A percentile compares a stretch with the other conserved stretches of the same genome.
Conservation (phyloP, 2,329 filamentous ascomycete species). For the Cladosporium sphaerospermum region DNA sequence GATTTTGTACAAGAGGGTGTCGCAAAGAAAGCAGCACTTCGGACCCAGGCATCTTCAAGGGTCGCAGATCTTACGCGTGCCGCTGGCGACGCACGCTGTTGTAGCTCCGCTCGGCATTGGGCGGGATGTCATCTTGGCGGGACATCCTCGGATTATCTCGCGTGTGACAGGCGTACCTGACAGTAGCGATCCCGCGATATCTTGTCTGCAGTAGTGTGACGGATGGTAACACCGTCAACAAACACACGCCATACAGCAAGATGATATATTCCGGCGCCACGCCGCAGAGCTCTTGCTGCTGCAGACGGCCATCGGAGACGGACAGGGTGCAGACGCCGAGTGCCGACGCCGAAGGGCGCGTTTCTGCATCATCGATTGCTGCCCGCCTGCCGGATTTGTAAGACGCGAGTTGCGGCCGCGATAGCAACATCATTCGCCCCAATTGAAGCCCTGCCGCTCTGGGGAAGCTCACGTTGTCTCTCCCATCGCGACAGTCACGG, state of each 20-base stretch:
- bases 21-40: too few species aligned
- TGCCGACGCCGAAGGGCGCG: too few species aligned
- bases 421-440: slow-evolving; percentile 3
- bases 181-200: too few species aligned
- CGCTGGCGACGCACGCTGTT: background rate
- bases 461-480: background rate
- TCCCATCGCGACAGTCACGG: background rate
- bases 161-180: too few species aligned
- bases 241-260: too few species aligned
- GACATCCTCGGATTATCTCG: background rate
- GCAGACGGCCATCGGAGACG: background rate
- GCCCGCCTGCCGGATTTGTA: slow-evolving; percentile 8
- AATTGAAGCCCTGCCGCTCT: background rate
- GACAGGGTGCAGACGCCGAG: background rate
- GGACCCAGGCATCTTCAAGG: too few species aligned
- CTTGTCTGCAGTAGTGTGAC: too few species aligned
- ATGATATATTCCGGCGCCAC: too few species aligned
- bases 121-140: background rate
- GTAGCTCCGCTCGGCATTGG: background rate
- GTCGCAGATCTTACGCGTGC: too few species aligned
- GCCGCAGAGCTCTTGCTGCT: too few species aligned
- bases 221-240: too few species aligned
- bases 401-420: background rate
- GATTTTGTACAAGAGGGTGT: background rate
- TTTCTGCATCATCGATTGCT: slow-evolving; percentile 8